Evolutionary conservation across 345 rosid genomes (phyloP).

Genomic region (Syzygium aromaticum): DNA sequence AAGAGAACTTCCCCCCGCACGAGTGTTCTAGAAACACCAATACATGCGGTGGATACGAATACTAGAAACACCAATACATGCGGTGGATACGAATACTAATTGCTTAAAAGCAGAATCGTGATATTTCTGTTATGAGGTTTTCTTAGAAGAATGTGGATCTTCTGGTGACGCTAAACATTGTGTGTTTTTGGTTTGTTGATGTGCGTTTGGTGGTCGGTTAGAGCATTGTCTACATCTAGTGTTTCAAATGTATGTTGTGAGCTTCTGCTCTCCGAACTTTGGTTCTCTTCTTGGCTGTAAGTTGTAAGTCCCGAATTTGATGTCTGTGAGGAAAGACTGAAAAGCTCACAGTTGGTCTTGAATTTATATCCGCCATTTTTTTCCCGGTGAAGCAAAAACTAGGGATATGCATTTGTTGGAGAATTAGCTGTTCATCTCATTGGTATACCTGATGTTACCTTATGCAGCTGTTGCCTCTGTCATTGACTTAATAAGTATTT

Average conservation of each 20-base stretch:
- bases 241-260: not conserved
- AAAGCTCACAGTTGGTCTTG: not conserved
- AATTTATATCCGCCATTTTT: not conserved
- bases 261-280: not conserved
- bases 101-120: not conserved
- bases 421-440: not conserved
- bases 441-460: not conserved
- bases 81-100: not conserved
- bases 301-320: not conserved
- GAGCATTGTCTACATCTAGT: not conserved
- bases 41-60: not conserved
- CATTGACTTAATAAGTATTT: not conserved
- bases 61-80: not conserved
- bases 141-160: not conserved
- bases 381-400: not conserved
- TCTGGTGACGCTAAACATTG: not conserved
- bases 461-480: not conserved
- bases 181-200: not conserved
- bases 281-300: not conserved
- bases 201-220: not conserved
- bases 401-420: not conserved
- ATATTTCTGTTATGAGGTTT: not conserved
- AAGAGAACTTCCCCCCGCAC: not conserved
- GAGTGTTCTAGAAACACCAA: not conserved
- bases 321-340: not conserved